These are phyloP conservation scores for Pseudocercospora fijiensis DNA, from an alignment of 2,329 filamentous ascomycete genomes.

Conservation along the genomic window DNA sequence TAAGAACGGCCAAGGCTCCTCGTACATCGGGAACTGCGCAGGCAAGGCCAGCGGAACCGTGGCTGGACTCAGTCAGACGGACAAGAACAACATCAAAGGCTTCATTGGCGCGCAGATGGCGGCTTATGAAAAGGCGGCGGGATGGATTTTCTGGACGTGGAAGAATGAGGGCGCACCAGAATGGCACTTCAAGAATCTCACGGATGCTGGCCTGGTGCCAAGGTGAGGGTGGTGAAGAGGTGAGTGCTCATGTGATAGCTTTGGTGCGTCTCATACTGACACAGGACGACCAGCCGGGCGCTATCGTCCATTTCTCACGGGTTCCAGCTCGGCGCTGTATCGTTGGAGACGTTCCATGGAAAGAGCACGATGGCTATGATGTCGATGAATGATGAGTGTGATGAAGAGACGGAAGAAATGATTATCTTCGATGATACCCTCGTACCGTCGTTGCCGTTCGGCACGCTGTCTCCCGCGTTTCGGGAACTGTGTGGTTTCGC, in stretches of 20 bases:
- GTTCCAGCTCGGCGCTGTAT: not conserved
- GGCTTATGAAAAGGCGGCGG: conserved; percentile 49
- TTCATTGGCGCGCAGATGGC: conserved; percentile 52
- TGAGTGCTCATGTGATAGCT: conserved; percentile 17
- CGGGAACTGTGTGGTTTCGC: not conserved
- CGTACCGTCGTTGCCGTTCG: conserved; percentile 16
- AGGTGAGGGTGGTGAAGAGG: conserved; percentile 7
- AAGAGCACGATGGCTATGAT: conserved; percentile 7
- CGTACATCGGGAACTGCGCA: conserved; percentile 45
- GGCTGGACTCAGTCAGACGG: conserved; percentile 41
- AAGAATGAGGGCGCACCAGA: conserved; percentile 52
- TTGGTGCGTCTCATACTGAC: not conserved
- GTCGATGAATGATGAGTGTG: conserved; percentile 1
- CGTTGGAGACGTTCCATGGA: conserved; percentile 7
- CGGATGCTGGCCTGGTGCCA: conserved; percentile 41
- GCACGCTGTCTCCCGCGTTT: not conserved
- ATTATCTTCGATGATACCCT: conserved; percentile 16
- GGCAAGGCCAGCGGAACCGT: conserved; percentile 49
- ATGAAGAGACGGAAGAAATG: conserved; percentile 6
- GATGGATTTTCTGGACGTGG: conserved; percentile 55
- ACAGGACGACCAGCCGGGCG: not conserved
- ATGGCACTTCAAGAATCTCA: conserved; percentile 50
- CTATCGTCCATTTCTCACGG: not conserved
- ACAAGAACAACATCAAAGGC: conserved; percentile 46
- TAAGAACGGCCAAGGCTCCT: conserved; percentile 36